These are phyloP conservation scores for Verticillium dahliae DNA, from an alignment of 2,329 filamentous ascomycete genomes.

Conservation along the genomic window DNA sequence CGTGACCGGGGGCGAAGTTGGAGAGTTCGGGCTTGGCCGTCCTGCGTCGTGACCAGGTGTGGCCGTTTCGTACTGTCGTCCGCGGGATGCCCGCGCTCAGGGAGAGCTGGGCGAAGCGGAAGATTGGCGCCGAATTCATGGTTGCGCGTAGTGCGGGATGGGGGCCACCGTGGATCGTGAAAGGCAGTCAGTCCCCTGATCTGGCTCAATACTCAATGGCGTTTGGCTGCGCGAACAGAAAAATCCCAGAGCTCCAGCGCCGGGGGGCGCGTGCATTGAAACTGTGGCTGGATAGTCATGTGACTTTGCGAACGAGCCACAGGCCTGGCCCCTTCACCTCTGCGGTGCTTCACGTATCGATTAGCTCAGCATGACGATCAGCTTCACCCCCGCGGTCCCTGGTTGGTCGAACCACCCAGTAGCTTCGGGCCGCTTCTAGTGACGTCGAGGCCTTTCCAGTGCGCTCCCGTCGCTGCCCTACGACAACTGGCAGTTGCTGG, in stretches of 20 bases:
- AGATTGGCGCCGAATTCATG: slow-evolving; percentile 29
- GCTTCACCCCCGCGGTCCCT: background rate
- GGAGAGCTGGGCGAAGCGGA: slow-evolving; percentile 34
- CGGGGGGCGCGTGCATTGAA: slow-evolving; percentile 1
- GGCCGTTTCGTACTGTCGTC: slow-evolving; percentile 33
- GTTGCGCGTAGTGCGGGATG: slow-evolving; percentile 15
- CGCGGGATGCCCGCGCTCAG: slow-evolving; percentile 24
- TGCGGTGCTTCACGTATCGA: background rate
- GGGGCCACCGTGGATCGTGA: background rate
- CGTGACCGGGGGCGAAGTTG: slow-evolving; percentile 32
- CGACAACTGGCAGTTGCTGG: slow-evolving; percentile 3
- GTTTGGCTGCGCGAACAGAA: background rate
- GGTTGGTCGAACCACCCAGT: background rate
- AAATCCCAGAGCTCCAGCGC: slow-evolving; percentile 10
- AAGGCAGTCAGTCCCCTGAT: background rate
- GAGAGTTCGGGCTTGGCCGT: slow-evolving; percentile 13
- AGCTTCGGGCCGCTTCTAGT: slow-evolving; percentile 10
- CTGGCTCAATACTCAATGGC: background rate
- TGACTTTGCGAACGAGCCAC: background rate
- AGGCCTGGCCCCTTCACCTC: background rate
- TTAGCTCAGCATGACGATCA: background rate
- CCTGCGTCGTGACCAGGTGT: slow-evolving; percentile 15
- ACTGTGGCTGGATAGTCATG: slow-evolving; percentile 6
- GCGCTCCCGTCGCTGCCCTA: slow-evolving; percentile 18
- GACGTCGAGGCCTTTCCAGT: slow-evolving; percentile 15